A percentile compares a stretch with the other conserved stretches of the same genome.
phyloP scores from a whole-genome alignment of 2,329 filamentous ascomycete genomes.

The Aspergillus fischeri region DNA sequence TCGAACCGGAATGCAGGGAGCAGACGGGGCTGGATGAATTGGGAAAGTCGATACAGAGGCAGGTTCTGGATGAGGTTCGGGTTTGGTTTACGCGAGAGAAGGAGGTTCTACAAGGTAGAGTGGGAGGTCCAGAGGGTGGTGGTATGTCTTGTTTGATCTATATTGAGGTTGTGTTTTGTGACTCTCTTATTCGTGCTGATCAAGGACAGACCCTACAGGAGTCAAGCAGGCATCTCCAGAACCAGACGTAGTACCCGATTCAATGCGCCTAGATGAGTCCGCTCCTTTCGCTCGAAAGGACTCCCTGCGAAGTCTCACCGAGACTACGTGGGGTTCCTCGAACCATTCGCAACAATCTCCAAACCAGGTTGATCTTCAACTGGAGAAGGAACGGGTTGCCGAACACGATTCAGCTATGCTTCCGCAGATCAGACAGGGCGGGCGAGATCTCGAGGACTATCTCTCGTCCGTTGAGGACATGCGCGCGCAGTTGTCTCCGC shows the following conservation, averaged over 20 bases:
- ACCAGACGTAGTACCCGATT: constrained; percentile 14
- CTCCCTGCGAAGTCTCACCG: constrained; percentile 2
- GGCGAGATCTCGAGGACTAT: constrained; percentile 22
- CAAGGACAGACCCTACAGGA: background rate
- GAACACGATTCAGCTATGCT: background rate
- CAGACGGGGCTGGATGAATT: background rate
- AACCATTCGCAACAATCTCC: background rate
- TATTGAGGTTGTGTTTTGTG: too few relatives aligned
- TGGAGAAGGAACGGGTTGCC: background rate
- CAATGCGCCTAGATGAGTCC: constrained; percentile 4
- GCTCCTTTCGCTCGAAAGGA: background rate
- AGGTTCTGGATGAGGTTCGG: background rate
- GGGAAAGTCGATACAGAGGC: background rate
- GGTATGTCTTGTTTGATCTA: background rate
- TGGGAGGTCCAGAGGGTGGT: background rate
- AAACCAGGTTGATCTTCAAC: background rate
- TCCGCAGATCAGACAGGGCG: constrained; percentile 18
- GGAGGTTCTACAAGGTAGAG: background rate
- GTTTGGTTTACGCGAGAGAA: background rate
- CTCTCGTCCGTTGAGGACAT: constrained; percentile 19
- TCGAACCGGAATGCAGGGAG: background rate
- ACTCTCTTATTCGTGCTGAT: background rate
- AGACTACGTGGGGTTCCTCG: constrained; percentile 11
- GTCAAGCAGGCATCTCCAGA: background rate
- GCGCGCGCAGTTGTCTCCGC: constrained; percentile 11